Evolutionary conservation across 1,284 basidiomycete genomes (phyloP).

Genomic region (Sporisorium iseilematis-ciliati): DNA sequence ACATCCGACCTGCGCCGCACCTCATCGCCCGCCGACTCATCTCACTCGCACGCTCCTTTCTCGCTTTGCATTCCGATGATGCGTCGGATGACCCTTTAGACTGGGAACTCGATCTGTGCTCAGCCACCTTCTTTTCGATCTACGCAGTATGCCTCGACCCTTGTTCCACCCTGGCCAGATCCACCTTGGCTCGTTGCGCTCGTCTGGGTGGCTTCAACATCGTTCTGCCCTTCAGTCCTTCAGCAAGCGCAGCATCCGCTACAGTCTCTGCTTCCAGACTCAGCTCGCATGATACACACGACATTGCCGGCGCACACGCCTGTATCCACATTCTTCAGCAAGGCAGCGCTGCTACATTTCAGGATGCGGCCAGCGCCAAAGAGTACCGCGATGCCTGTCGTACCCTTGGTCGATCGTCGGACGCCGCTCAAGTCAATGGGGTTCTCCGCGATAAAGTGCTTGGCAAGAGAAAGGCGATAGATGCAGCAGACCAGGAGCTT

Average conservation of each 20-base stretch:
- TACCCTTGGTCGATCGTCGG: conserved; percentile 49
- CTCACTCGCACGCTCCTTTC: conserved; percentile 40
- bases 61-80: conserved; percentile 17
- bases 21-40: conserved; percentile 37
- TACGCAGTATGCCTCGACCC: conserved; percentile 56
- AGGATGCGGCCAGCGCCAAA: conserved; percentile 55
- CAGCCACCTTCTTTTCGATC: conserved; percentile 61
- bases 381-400: conserved; percentile 62
- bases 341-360: conserved; percentile 53
- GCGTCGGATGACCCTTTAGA: conserved; percentile 17
- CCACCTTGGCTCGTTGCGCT: conserved; percentile 54
- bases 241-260: conserved; percentile 43
- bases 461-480: conserved; percentile 39
- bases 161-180: conserved; percentile 45
- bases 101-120: conserved; percentile 50
- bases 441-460: conserved; percentile 30
- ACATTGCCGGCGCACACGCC: conserved; percentile 55
- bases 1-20: conserved; percentile 22
- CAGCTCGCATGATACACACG: conserved; percentile 41
- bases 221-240: conserved; percentile 61
- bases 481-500: not conserved
- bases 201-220: conserved; percentile 58
- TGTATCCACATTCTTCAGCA: conserved; percentile 62
- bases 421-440: conserved; percentile 53
- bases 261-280: conserved; percentile 33